Evolutionary conservation across 31 red algal species (phyloP), one percentile per base, ranked within the genome.

Genomic region (Bonnemaisonia californica): DNA sequence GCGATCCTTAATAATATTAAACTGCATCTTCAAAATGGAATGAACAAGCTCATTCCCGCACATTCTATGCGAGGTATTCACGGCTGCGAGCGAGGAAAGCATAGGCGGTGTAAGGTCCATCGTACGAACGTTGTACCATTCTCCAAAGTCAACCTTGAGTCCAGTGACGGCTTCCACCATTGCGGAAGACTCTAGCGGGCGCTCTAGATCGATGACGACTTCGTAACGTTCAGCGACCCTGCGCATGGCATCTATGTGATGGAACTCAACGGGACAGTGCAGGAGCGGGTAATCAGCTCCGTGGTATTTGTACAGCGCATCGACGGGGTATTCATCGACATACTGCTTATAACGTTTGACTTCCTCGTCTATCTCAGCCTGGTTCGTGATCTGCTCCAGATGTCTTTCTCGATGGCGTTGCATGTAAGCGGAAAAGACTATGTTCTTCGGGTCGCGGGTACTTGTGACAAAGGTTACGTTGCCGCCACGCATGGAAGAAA

Each of bases 381-480:
- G 30, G 64, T 59, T 65, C 8, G 41, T 71, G 47, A 82, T 82
- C 11, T 5, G 16, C 8, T 59, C 41, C n/a, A 82, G 29, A 16
- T 71, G 29, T 26, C 65, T 62, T 13, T 82, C 65, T 24, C 79
- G 79, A 29, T 71, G 54, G 0, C 41, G 24, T 65, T 82, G 79
- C 64, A 71, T 26, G 22, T 82, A 82, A 3, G 79, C 63, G 38
- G 79, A 82, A 32, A 82, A 54, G 39, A 82, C 51, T 29, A 82
- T 82, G 23, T 82, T 37, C 13, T 38, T 29, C 2, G 65, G 41
- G 13, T 82, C 65, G 19, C 79, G 39, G 13, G 79, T 82, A 65
- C 79, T 82, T 2, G 79, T 71, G 59, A 82, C 66, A 61, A 82
- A 71, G 33, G 79, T 70, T 27, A 82, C 79, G 66, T 82, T 82